These are phyloP conservation scores for Suillus subaureus DNA, from an alignment of 768 basidiomycete genomes.

Conservation along the genomic window DNA sequence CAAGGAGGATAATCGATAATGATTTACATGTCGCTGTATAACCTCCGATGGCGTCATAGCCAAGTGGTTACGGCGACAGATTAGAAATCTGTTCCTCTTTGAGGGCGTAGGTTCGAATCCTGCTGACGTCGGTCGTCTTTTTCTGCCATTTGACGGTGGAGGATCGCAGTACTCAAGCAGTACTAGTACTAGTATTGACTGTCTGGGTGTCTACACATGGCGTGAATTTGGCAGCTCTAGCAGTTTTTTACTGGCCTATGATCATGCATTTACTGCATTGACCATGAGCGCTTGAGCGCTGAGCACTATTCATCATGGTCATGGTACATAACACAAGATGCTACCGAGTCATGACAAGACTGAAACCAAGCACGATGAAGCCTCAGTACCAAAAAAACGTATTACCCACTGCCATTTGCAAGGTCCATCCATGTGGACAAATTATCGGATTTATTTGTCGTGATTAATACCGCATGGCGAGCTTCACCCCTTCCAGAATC, in stretches of 20 bases:
- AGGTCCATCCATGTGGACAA: background rate
- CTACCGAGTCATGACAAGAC: background rate
- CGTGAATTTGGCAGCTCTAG: background rate
- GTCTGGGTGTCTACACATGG: no score
- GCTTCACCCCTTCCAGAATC: background rate
- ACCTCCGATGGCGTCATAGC: constrained; percentile 51
- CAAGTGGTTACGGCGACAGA: constrained; percentile 81
- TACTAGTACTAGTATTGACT: no score
- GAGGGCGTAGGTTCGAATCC: constrained; percentile 72
- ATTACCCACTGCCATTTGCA: background rate
- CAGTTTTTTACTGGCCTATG: background rate
- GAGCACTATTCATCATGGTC: background rate
- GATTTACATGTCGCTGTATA: background rate
- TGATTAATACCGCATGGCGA: background rate
- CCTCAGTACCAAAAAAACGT: background rate
- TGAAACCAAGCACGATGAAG: background rate
- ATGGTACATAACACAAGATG: background rate
- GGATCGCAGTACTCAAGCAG: no score
- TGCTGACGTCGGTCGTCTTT: constrained; percentile 54
- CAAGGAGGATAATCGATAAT: background rate
- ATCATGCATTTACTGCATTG: background rate
- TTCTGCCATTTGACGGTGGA: constrained; percentile 10
- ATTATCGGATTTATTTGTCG: background rate
- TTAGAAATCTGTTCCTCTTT: constrained; percentile 72
- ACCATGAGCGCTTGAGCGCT: no score